Base-by-base conservation (phyloP, 495 filamentous ascomycete species). In the Eremomyces bilateralis region DNA sequence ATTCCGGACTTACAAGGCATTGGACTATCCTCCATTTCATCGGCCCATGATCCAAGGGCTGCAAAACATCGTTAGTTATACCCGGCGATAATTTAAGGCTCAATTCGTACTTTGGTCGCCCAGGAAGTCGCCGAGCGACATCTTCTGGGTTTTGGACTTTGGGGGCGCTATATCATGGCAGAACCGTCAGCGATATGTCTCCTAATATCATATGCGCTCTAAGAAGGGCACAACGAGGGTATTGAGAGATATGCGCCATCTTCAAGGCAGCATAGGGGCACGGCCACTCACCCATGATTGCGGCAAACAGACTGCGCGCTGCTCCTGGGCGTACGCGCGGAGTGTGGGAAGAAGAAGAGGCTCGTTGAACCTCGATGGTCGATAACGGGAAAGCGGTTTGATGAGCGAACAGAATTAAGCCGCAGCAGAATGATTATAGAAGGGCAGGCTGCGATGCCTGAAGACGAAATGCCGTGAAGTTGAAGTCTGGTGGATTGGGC, bases 21-120 rank as follows among this genome's bases (percentile, higher is more conserved):
- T 36, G 73, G 70, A 59, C 67, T 65, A 44, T 88, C 79, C 52
- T 95, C 88, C 65, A 95, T 90, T 50, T 97, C 88, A 62, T 95
- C 88, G 43, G 88, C 88, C 88, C 88, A 97, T 40, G 88, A 93
- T 50, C 81, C 81, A 43, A 80, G 69, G 45, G 73, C 83, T 92
- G 50, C n/a, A n/a, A n/a, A 39, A 43, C 40, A 12, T 36, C 29
- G 46, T 65, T 52, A 64, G 61, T 16, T 34, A 29, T 12, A 28
- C 37, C 20, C 39, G 42, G 18, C 30, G n/a, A 18, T 12, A 34
- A 39, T 33, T 40, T 24, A 35, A 34, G 40, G 34, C 37, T 33
- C 42, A 31, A 33, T 45, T 56, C 71, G 52, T 64, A 93, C 85
- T 71, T 54, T 79, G 67, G 49, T 93, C 80, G 39, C 64, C 66